Conservation (phyloP, 108 stramenopile species). For the Fragilaria radians region DNA sequence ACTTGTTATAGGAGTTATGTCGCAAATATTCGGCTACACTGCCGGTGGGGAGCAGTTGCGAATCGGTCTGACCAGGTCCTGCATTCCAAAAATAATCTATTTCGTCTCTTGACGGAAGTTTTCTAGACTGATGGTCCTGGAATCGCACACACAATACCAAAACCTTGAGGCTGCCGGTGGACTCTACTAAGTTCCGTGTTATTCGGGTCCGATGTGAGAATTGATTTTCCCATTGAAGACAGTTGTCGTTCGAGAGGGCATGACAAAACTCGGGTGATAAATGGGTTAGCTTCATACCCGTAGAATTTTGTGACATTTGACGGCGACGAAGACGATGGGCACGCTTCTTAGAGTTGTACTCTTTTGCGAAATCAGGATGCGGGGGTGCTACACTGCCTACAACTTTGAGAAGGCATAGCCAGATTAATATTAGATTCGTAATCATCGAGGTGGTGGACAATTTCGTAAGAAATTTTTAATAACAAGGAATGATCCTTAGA, state of each 20-base stretch:
- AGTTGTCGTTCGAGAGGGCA: neutral
- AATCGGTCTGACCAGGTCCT: constrained; percentile 4
- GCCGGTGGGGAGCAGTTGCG: constrained; percentile 10
- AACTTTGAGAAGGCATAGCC: too few relatives aligned
- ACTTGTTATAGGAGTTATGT: constrained; percentile 12
- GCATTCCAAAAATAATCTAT: constrained; percentile 26
- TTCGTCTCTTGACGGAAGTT: constrained; percentile 15
- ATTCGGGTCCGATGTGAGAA: neutral
- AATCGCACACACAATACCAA: constrained; percentile 28
- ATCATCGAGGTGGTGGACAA: too few relatives aligned
- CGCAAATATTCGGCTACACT: constrained; percentile 6
- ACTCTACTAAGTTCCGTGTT: neutral
- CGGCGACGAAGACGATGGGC: too few relatives aligned
- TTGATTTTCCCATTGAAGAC: neutral
- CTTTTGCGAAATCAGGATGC: too few relatives aligned
- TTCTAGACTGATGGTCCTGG: constrained; percentile 20
- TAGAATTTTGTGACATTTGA: neutral
- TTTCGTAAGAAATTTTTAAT: too few relatives aligned
- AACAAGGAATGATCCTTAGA: too few relatives aligned
- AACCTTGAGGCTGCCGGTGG: constrained; percentile 20
- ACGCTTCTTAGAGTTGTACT: too few relatives aligned
- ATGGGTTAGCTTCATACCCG: neutral
- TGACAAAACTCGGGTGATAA: neutral
- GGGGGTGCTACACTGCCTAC: too few relatives aligned
- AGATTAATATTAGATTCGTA: too few relatives aligned